Conservation (phyloP, 2,329 filamentous ascomycete genomes). For the Trichoderma pleuroti region DNA sequence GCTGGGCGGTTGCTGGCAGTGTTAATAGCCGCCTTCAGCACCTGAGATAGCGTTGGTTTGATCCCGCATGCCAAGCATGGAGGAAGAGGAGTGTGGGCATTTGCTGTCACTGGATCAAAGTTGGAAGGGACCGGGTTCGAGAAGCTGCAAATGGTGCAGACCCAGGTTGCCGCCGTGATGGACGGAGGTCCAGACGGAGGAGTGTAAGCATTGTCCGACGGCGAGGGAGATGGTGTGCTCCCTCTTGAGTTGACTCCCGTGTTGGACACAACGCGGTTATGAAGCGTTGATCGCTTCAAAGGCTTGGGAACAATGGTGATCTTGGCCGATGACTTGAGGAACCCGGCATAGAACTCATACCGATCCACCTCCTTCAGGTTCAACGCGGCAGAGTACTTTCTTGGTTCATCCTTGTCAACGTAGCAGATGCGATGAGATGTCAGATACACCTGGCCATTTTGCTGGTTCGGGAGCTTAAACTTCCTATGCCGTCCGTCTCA, state of each 20-base stretch:
- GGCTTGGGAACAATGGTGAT: constrained; percentile 85
- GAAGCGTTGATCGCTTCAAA: constrained; percentile 59
- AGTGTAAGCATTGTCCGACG: constrained; percentile 42
- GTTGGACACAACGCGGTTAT: constrained; percentile 49
- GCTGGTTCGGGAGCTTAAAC: constrained; percentile 89
- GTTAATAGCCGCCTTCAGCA: constrained; percentile 82
- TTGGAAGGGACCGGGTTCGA: constrained; percentile 91
- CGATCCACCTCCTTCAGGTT: constrained; percentile 89
- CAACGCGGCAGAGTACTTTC: constrained; percentile 78
- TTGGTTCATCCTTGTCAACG: constrained; percentile 81
- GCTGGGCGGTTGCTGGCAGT: constrained; percentile 58
- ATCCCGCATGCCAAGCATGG: constrained; percentile 93
- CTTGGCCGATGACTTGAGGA: constrained; percentile 92
- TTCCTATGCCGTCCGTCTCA: constrained; percentile 58
- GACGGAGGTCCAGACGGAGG: constrained; percentile 40
- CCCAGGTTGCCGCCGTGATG: constrained; percentile 73
- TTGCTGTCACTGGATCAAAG: constrained; percentile 82
- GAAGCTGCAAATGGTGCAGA: constrained; percentile 93
- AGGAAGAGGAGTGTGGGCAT: constrained; percentile 72
- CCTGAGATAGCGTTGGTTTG: constrained; percentile 76
- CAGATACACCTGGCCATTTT: constrained; percentile 93
- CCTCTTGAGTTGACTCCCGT: constrained; percentile 46
- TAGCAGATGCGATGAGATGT: constrained; percentile 96
- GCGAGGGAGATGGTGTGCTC: constrained; percentile 45
- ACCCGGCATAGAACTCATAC: constrained; percentile 88